Conservation (phyloP, 306 rosid species). For the Macrotyloma uniflorum region DNA sequence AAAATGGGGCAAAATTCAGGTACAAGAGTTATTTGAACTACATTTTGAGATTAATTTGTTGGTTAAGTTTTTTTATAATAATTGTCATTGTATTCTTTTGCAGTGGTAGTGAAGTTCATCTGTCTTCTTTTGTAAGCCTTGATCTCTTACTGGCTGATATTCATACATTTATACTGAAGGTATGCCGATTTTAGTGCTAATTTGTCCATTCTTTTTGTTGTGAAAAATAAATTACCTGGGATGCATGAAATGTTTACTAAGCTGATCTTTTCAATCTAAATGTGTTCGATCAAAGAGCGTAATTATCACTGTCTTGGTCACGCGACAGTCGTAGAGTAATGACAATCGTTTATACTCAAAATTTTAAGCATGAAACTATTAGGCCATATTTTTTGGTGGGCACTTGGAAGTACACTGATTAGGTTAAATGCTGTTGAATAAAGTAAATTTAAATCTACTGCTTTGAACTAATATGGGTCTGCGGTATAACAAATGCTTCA, state of each 20-base stretch:
- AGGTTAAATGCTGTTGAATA: background rate
- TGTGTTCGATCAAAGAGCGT: constrained; percentile 10
- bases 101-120: constrained; percentile 88
- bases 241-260: constrained; percentile 2
- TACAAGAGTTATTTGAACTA: constrained; percentile 33
- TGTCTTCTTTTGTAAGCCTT: constrained; percentile 49
- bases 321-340: constrained; percentile 1
- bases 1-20: constrained; percentile 92
- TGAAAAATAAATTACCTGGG: constrained; percentile 4
- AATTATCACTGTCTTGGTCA: background rate
- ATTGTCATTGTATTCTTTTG: constrained; percentile 26
- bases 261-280: constrained; percentile 12
- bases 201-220: constrained; percentile 17
- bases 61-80: constrained; percentile 9
- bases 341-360: background rate
- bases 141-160: constrained; percentile 66
- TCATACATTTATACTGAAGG: constrained; percentile 70
- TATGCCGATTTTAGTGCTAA: constrained; percentile 36
- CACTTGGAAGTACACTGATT: background rate
- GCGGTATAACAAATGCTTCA: constrained; percentile 4
- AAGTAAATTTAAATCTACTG: constrained; percentile 9
- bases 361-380: background rate
- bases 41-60: constrained; percentile 23
- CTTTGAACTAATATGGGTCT: constrained; percentile 1
- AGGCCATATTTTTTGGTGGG: constrained; percentile 13